A percentile compares a stretch with the other conserved stretches of the same genome.
phyloP scores from a whole-genome alignment of 2,329 filamentous ascomycete genomes.

The Chrysoporthe deuterocubensis region DNA sequence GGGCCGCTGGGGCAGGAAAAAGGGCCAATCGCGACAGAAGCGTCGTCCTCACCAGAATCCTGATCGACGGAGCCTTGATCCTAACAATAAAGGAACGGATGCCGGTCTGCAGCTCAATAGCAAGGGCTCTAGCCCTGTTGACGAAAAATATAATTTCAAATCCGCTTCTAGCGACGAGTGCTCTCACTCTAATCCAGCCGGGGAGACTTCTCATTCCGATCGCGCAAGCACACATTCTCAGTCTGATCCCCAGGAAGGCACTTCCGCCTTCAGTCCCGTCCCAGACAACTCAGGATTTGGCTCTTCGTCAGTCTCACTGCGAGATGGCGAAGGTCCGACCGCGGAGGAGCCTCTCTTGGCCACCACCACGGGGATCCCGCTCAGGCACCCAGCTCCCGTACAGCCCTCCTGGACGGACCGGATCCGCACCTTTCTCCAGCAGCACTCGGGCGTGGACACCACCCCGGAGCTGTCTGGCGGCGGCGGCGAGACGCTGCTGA shows the following conservation, averaged over 20 bases:
- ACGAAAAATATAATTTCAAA: background rate
- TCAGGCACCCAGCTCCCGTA: background rate
- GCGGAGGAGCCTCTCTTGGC: background rate
- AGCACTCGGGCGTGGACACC: background rate
- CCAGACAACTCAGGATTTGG: background rate
- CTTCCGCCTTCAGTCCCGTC: background rate
- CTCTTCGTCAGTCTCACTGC: background rate
- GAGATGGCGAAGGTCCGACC: background rate
- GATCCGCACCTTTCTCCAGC: background rate
- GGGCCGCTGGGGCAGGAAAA: too few species aligned
- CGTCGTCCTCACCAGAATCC: background rate
- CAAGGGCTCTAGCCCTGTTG: background rate
- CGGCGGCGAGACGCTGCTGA: too few species aligned
- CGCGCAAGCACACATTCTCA: background rate
- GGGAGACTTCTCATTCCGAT: background rate
- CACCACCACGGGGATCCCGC: background rate
- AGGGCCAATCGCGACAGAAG: background rate
- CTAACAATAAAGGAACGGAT: background rate
- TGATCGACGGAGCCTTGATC: background rate
- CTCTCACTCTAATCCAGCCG: background rate
- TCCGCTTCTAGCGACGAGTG: background rate
- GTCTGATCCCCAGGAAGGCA: background rate
- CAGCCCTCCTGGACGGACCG: too few species aligned
- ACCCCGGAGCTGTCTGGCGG: background rate
- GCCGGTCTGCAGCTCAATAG: background rate